Percentiles rank a stretch among this genome's conserved stretches.
Evolutionary conservation across 208 protist genomes (phyloP).

Genomic region (Spongospora subterranea): DNA sequence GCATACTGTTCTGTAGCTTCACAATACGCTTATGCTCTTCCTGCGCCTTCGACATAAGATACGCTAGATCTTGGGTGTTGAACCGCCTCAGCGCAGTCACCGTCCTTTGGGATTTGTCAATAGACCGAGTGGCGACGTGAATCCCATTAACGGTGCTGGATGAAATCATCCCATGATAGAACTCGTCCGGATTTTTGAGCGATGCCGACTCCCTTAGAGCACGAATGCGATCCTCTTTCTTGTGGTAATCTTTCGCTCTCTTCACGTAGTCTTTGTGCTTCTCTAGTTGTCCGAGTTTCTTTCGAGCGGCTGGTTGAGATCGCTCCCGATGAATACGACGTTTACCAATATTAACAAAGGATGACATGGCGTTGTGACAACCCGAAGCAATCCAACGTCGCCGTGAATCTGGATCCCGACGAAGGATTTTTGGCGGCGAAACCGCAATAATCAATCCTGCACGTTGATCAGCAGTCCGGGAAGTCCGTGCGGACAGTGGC

Average conservation of each 20-base stretch:
- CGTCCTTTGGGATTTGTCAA: not conserved
- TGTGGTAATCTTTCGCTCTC: constrained; percentile 80
- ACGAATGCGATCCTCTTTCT: constrained; percentile 79
- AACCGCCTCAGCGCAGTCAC: not conserved
- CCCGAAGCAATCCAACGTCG: too few species aligned
- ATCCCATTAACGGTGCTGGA: constrained; percentile 33
- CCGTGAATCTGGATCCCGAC: too few species aligned
- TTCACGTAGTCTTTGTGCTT: constrained; percentile 90
- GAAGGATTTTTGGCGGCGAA: too few species aligned
- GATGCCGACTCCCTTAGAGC: constrained; percentile 82
- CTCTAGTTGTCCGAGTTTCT: constrained; percentile 85
- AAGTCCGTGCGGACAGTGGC: too few species aligned
- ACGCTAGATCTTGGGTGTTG: constrained; percentile 9
- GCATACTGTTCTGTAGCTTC: constrained; percentile 41
- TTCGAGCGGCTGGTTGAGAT: constrained; percentile 80
- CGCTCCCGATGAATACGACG: constrained; percentile 74
- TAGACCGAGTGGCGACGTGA: not conserved
- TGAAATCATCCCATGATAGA: constrained; percentile 86
- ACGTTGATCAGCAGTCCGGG: too few species aligned
- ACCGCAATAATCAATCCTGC: too few species aligned
- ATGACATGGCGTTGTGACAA: too few species aligned
- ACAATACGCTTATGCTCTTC: constrained; percentile 35
- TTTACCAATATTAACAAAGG: constrained; percentile 39
- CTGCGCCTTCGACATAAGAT: constrained; percentile 7
- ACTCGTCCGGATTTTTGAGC: constrained; percentile 90